These are phyloP conservation scores for Testicularia cyperi DNA, from an alignment of 1,284 basidiomycete genomes.

Conservation along the genomic window DNA sequence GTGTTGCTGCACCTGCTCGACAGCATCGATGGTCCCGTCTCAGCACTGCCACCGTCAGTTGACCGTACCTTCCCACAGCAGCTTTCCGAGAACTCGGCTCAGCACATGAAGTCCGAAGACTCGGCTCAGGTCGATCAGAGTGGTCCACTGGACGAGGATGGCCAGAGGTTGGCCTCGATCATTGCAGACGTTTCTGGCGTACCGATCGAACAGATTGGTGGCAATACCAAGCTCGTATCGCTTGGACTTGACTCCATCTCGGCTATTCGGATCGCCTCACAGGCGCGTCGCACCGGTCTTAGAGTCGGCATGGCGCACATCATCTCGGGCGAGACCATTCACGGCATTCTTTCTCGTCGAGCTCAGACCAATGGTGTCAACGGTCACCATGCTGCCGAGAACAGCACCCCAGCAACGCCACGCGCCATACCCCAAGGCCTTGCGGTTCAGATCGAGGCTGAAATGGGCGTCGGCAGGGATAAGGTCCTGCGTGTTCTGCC, in stretches of 20 bases:
- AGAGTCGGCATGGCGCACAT: slow-evolving; percentile 42
- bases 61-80: slow-evolving; percentile 6
- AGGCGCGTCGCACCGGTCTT: slow-evolving; percentile 33
- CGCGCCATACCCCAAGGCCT: too few relatives aligned
- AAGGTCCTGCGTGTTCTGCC: slow-evolving; percentile 39
- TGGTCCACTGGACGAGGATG: slow-evolving; percentile 15
- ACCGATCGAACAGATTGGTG: slow-evolving; percentile 10
- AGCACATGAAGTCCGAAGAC: too few relatives aligned
- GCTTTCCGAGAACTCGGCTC: not conserved
- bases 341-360: slow-evolving; percentile 15
- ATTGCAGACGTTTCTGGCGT: slow-evolving; percentile 25
- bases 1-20: slow-evolving; percentile 16
- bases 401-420: not conserved
- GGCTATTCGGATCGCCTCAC: slow-evolving; percentile 48
- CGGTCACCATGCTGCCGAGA: not conserved
- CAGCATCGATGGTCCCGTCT: slow-evolving; percentile 4
- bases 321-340: slow-evolving; percentile 34
- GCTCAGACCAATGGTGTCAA: slow-evolving; percentile 4
- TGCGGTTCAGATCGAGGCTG: slow-evolving; percentile 7
- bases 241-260: slow-evolving; percentile 57
- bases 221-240: slow-evolving; percentile 29
- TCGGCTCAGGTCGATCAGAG: not conserved
- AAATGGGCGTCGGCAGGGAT: slow-evolving; percentile 7
- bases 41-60: slow-evolving; percentile 6
- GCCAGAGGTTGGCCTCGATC: slow-evolving; percentile 25